Base-by-base conservation (phyloP, 352 stramenopile genomes). In the Phytophthora ohioensis region DNA sequence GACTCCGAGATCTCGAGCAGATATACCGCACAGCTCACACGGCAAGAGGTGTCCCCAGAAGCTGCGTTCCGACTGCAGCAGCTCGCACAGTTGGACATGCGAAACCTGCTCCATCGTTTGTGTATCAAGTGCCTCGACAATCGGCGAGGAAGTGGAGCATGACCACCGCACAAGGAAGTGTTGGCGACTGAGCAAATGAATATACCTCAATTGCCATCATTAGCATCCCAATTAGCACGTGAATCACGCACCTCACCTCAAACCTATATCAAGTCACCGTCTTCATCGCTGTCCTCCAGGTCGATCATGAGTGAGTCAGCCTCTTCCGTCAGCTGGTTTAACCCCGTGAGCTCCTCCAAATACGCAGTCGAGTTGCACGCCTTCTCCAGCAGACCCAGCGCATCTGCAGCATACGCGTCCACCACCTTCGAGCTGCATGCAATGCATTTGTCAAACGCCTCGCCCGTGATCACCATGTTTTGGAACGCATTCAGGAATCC, bases 371-470 rank as follows among this genome's bases (percentile, higher is more conserved):
- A 88, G 71, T 93, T 91, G 63, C 86, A 95, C 11, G 83, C 87
- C 11, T 84, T 81, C 58, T 84, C 56, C 52, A 95, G 57, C 32
- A 95, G 59, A 39, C 53, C 70, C 5, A 91, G 79, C 0, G 79
- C 51, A 41, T 86, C 68, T 5, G 34, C 38, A 13, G 69, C 51
- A 70, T 98, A 99, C 10, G 86, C 91, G 9, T 93, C 80, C 12
- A 99, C 54, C 1, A 99, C 93, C 6, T 80, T 71, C 7, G 80
- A 56, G 39, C 94, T 97, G 76, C 97, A 99, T 21, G 92, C 98
- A 39, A 98, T 99, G 71, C 98, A 99, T 60, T 95, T 93, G 63
- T 92, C 80, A 69, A 99, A 99, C 2, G 95, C 82, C 55, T 96
- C 82, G 12, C 97, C 94, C 5, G 90, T 96, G 54, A 96, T 82